These are phyloP conservation scores for Lactarius trivialis DNA, from an alignment of 768 basidiomycete genomes.

Conservation along the genomic window DNA sequence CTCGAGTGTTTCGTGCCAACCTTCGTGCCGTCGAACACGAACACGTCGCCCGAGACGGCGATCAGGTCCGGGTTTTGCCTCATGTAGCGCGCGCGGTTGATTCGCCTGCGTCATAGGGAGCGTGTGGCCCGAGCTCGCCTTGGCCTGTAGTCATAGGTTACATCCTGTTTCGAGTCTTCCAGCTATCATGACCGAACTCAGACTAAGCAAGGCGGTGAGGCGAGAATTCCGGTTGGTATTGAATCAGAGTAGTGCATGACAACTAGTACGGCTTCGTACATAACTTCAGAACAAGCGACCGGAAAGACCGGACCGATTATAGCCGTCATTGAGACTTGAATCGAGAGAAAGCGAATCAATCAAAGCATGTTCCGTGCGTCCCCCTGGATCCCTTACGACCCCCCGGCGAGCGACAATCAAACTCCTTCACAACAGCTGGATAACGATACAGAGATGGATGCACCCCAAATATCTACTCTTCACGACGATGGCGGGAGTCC, in stretches of 20 bases:
- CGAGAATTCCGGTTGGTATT: too few species aligned
- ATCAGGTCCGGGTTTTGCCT: conserved; percentile 97
- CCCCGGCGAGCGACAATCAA: conserved; percentile 12
- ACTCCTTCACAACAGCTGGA: conserved; percentile 26
- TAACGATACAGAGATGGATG: conserved; percentile 60
- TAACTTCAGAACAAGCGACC: too few species aligned
- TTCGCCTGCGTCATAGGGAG: conserved; percentile 87
- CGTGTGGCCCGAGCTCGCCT: too few species aligned
- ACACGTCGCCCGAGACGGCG: conserved; percentile 84
- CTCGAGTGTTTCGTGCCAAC: too few species aligned
- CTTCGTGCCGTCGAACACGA: conserved; percentile 96
- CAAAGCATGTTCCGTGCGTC: conserved; percentile 50
- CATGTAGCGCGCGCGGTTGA: conserved; percentile 98
- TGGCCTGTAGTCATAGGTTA: too few species aligned
- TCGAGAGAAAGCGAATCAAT: conserved; percentile 15
- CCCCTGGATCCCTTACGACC: conserved; percentile 51
- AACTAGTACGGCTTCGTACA: too few species aligned
- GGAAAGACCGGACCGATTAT: neutral
- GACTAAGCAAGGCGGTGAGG: too few species aligned
- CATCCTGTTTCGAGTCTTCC: too few species aligned
- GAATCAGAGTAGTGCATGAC: too few species aligned
- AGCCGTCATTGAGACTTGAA: neutral
- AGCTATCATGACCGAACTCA: too few species aligned
- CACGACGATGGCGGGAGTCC: conserved; percentile 68
- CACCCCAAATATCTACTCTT: conserved; percentile 76